Conservation (phyloP, 1,139 yeast genomes). For the Pichiaceae sp. region DNA sequence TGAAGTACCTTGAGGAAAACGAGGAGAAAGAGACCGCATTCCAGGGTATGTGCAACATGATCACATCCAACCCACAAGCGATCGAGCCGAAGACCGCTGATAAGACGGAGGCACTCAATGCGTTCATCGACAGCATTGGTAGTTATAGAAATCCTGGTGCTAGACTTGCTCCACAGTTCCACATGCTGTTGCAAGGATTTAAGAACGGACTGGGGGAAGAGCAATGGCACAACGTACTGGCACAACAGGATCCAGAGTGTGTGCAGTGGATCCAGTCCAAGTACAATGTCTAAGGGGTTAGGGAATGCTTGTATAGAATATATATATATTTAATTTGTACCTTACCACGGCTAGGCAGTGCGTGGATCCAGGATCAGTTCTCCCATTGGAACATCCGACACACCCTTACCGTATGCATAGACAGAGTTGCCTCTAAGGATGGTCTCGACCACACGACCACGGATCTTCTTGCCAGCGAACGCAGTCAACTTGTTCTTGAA, state of each 20-base stretch:
- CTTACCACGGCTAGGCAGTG: conserved; percentile 7
- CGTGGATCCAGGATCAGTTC: conserved; percentile 51
- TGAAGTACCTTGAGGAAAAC: conserved; percentile 60
- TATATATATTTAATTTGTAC: not conserved
- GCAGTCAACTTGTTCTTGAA: conserved; percentile 88
- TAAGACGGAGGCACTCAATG: conserved; percentile 36
- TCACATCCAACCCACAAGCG: conserved; percentile 62
- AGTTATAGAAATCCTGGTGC: conserved; percentile 47
- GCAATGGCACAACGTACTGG: conserved; percentile 19
- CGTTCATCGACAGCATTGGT: conserved; percentile 58
- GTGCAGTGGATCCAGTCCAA: not conserved
- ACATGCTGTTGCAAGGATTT: conserved; percentile 37
- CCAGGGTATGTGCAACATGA: conserved; percentile 62
- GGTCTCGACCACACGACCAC: conserved; percentile 73
- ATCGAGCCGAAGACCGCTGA: conserved; percentile 43
- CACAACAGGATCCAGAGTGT: conserved; percentile 12
- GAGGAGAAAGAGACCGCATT: conserved; percentile 77
- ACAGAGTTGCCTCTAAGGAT: conserved; percentile 67
- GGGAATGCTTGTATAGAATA: not conserved
- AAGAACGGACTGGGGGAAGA: conserved; percentile 40
- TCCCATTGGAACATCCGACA: conserved; percentile 49
- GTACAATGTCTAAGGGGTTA: not conserved
- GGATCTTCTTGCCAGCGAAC: conserved; percentile 59
- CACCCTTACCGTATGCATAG: conserved; percentile 52
- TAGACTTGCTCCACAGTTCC: conserved; percentile 35